Base-by-base conservation (phyloP, 176 grass and related monocot genomes). In the Oryza longistaminata region DNA sequence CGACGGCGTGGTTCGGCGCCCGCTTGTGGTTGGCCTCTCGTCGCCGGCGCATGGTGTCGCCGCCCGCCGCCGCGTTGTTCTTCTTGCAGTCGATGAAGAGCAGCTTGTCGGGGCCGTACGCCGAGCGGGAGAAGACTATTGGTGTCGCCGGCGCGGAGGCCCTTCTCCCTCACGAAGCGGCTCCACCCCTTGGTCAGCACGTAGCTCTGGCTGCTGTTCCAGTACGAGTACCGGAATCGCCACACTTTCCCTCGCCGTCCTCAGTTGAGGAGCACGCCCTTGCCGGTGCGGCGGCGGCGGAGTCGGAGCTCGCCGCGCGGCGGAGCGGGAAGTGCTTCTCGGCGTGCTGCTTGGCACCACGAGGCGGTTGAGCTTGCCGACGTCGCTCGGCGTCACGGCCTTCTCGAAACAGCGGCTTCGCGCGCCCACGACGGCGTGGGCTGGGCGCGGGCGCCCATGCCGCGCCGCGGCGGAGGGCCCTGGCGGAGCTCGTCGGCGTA, bases 141-240 rank as follows among this genome's bases (percentile, higher is more conserved):
- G n/a, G 49, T 19, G 88, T 97, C 92, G 7, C 94, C 94, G 7
- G 94, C 83, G 6, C 86, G 80, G 67, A 97, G 90, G 0, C 85
- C 81, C 87, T 93, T 97, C 88, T 97, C 95, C 87, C 88, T 58
- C 76, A 97, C 92, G 85, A 93, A 97, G 9, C 89, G 89, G 91
- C 93, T 95, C 96, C 96, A 98, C 1, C 96, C 96, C 53, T 93
- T 98, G 40, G 96, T 98, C 40, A 98, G 88, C 71, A 98, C 93
- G 81, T 98, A 98, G 83, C 96, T 98, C 89, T 98, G 93, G 89
- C 93, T 98, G 81, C 93, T 98, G 73, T 90, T 93, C 96, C 96
- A 98, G 80, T 98, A 98, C 6, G 91, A 96, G 91, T 96, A 96
- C 31, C 91, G 12, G 84, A 95, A 95, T 1, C 85, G 13, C 93